phyloP scores from a whole-genome alignment of 2,329 filamentous ascomycete genomes.

The Didymella sp. region DNA sequence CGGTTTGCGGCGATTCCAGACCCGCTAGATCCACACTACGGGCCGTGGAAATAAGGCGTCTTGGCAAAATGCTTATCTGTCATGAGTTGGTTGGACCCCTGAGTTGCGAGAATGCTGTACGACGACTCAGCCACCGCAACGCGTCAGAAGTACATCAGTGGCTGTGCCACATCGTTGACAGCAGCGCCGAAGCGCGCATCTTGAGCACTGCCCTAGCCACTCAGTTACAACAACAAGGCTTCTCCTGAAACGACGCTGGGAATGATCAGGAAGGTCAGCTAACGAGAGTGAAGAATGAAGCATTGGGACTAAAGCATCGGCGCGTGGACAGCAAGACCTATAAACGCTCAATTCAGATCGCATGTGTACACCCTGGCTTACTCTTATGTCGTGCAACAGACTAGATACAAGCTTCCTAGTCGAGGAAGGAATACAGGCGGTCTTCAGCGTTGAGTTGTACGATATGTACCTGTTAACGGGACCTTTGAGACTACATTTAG shows the following conservation, averaged over 20 bases:
- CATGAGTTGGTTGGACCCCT: background rate
- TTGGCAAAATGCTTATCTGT: constrained; percentile 17
- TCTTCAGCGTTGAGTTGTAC: too few species aligned
- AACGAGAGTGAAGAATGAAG: too few species aligned
- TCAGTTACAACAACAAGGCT: background rate
- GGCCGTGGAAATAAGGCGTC: constrained; percentile 11
- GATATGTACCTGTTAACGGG: too few species aligned
- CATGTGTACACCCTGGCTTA: too few species aligned
- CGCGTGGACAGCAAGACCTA: too few species aligned
- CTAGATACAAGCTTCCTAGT: too few species aligned
- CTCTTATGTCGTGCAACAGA: too few species aligned
- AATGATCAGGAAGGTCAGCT: background rate
- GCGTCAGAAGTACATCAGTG: background rate
- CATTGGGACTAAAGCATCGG: too few species aligned
- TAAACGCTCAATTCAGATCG: too few species aligned
- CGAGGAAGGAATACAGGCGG: too few species aligned
- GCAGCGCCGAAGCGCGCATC: background rate
- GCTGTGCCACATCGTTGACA: background rate
- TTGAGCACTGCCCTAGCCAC: background rate
- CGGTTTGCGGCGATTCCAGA: constrained; percentile 11
- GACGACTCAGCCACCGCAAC: constrained; percentile 13
- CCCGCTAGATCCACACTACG: constrained; percentile 10
- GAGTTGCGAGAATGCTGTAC: background rate
- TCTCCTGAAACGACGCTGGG: background rate
- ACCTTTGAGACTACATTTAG: too few species aligned